Base-by-base conservation (phyloP, 768 basidiomycete genomes). In the Mycena sanguinolenta region DNA sequence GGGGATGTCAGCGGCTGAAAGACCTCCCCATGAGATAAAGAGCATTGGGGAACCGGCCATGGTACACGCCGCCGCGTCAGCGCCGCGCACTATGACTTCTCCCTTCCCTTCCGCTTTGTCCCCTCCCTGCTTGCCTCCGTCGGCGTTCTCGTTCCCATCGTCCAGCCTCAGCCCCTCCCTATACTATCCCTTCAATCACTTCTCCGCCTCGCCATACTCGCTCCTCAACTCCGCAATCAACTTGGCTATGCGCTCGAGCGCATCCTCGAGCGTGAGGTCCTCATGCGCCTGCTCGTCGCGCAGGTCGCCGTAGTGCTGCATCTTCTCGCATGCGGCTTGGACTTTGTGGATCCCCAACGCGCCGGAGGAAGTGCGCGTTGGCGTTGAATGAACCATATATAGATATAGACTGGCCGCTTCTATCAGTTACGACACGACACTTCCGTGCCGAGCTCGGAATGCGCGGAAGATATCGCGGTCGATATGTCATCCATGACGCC, bases 311-410 rank as follows among this genome's bases (percentile, higher is more conserved):
- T 91, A 92, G 80, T 97, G 90, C 81, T 99, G 97, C 75, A 99
- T 96, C 81, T 88, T 88, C 80, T 95, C 96, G 84, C 97, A 98
- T 28, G 92, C 91, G 19, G 83, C 86, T 78, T 95, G 92, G 61
- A 99, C 96, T 72, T 89, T 88, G 67, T 82, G 82, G 34, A 97
- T 89, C 30, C 98, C 97, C 53, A 99, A 87, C 3, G 97, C 95
- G 32, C 39, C 39, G 13, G 16, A 39, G 16, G 3, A 7, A 14
- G 8, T 39, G 13, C 10, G n/a, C n/a, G n/a, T 17, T 14, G 39
- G 39, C 39, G 44, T 46, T 46, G 44, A n/a, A 46, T 46, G 3
- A 21, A n/a, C 21, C 44, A 46, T 46, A n/a, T 19, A 53, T 39
- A 39, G 30, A 27, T 6, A 54, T 54, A n/a, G n/a, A n/a, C n/a